phyloP scores from a whole-genome alignment of 495 filamentous ascomycete genomes.

The Aspergillus avenaceus region DNA sequence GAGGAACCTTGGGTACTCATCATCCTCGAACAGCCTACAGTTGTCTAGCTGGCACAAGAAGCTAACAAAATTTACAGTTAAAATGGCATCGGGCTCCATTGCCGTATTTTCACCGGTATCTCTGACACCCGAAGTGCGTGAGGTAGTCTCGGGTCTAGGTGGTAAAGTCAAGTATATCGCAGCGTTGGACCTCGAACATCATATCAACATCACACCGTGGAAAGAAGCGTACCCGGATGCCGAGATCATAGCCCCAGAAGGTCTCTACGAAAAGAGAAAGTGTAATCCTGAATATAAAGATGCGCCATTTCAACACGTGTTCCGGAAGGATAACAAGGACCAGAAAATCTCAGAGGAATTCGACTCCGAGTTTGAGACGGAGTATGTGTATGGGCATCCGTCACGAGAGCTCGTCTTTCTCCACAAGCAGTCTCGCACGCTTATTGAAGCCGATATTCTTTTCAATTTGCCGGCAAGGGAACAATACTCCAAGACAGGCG shows the following conservation, averaged over 20 bases:
- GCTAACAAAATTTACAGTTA: constrained; percentile 51
- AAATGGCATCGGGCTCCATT: constrained; percentile 67
- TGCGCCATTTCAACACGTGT: constrained; percentile 66
- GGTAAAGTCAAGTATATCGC: constrained; percentile 76
- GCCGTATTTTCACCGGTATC: constrained; percentile 90
- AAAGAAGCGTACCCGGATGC: constrained; percentile 71
- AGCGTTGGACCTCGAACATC: constrained; percentile 85
- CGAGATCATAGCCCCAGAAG: constrained; percentile 77
- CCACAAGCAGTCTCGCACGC: constrained; percentile 72
- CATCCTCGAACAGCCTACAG: not conserved
- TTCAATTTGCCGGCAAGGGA: constrained; percentile 89
- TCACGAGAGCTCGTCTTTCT: constrained; percentile 86
- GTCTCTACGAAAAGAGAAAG: constrained; percentile 79
- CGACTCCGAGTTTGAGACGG: constrained; percentile 78
- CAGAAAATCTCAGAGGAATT: constrained; percentile 68
- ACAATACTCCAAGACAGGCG: constrained; percentile 69
- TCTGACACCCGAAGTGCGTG: constrained; percentile 71
- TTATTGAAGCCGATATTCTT: constrained; percentile 89
- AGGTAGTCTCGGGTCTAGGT: constrained; percentile 62
- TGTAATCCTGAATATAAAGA: constrained; percentile 59
- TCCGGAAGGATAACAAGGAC: constrained; percentile 52
- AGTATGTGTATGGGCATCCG: constrained; percentile 74
- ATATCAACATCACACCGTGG: constrained; percentile 87
- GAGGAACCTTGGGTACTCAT: constrained; percentile 74
- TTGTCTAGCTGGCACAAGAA: too few species aligned